Evolutionary conservation across 495 filamentous ascomycete genomes (phyloP).

Genomic region (Thermothielavioides terrestris): DNA sequence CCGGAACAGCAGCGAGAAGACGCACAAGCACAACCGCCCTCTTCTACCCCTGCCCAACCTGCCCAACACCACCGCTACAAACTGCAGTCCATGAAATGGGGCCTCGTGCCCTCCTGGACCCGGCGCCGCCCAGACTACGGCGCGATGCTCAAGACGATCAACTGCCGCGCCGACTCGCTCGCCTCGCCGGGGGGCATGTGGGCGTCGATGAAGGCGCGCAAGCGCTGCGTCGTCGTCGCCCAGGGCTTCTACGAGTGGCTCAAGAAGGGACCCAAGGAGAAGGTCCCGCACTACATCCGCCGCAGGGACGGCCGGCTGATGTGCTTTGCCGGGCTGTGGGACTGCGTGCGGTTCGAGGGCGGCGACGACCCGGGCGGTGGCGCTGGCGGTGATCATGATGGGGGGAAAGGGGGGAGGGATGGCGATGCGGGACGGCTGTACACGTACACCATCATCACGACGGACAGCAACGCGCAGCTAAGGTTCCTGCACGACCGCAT

Average conservation of each 20-base stretch:
- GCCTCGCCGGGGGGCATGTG: slow-evolving; percentile 73
- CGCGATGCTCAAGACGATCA: slow-evolving; percentile 78
- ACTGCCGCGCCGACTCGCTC: slow-evolving; percentile 88
- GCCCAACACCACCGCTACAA: slow-evolving; percentile 50
- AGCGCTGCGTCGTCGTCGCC: slow-evolving; percentile 77
- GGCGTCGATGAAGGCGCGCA: slow-evolving; percentile 78
- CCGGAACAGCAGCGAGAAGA: neutral
- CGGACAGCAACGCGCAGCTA: slow-evolving; percentile 67
- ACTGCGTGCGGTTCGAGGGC: slow-evolving; percentile 71
- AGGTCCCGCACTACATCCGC: slow-evolving; percentile 72
- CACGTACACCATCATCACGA: slow-evolving; percentile 90
- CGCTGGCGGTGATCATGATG: slow-evolving; percentile 2
- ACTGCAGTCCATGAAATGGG: slow-evolving; percentile 90
- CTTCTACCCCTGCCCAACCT: neutral
- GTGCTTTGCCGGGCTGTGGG: slow-evolving; percentile 88
- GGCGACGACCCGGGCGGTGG: slow-evolving; percentile 43
- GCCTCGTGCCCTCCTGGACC: slow-evolving; percentile 38
- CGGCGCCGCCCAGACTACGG: slow-evolving; percentile 51
- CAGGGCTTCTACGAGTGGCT: slow-evolving; percentile 98
- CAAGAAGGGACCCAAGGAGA: slow-evolving; percentile 66
- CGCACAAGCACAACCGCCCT: neutral
- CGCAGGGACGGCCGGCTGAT: slow-evolving; percentile 76
- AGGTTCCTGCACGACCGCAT: slow-evolving; percentile 87
- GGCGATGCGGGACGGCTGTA: slow-evolving; percentile 32
- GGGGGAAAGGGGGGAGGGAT: slow-evolving; percentile 5